Base-by-base conservation (phyloP, 768 basidiomycete species). In the Tricholoma hemisulphureum region DNA sequence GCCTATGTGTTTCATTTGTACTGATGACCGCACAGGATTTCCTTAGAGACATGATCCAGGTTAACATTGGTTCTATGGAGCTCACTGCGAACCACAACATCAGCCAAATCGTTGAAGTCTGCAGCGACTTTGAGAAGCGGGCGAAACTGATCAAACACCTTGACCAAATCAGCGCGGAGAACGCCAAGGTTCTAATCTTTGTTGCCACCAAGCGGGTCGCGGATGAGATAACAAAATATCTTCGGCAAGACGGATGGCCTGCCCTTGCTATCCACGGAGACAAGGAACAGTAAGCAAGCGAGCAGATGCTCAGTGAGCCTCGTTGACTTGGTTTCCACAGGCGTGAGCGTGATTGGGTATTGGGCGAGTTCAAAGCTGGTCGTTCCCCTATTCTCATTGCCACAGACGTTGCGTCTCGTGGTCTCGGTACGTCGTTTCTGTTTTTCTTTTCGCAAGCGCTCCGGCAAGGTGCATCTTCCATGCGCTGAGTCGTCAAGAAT, bases 231-330 rank as follows among this genome's bases (percentile, higher is more conserved):
- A 99, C 97, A 18, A 98, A 98, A 75, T 95, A 94, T 68, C 81
- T 99, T 57, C 89, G 97, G 58, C 90, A 92, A 80, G 97, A 99
- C 68, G 97, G 97, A 13, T 99, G 97, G 97, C 97, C 97, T n/a
- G 97, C 97, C 13, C 80, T 99, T 34, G 96, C 97, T 54, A 99
- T 99, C 67, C 97, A 99, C 69, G 97, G 97, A 67, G 97, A 99
- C 80, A 99, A 99, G 76, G 95, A 95, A 79, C 94, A 97, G 91
- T 95, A 71, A 64, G 90, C 80, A 3, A 18, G 31, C 52, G 21
- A 4, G 18, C 58, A 10, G 43, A 21, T 7, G 50, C 9, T 29
- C 34, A n/a, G n/a, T 20, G n/a, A 10, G 10, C 13, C 20, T 7
- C 24, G 13, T 53, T 23, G 14, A 43, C 9, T 53, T 60, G 41